Conservation (phyloP, 495 filamentous ascomycete species). For the Penicillium cataractarum region DNA sequence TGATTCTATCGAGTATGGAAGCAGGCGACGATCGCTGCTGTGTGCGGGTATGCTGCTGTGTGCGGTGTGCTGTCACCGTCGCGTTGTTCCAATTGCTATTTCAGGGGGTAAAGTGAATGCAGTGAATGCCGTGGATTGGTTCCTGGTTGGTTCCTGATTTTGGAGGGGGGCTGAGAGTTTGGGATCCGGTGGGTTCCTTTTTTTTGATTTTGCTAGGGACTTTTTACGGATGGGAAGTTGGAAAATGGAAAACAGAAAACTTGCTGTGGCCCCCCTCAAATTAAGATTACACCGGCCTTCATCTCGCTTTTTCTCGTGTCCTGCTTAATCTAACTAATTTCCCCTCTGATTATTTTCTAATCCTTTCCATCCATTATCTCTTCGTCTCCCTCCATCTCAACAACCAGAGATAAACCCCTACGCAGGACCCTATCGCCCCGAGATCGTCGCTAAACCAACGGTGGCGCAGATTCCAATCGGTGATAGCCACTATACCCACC, state of each 20-base stretch:
- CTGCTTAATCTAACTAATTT: constrained; percentile 11
- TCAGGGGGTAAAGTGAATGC: not conserved
- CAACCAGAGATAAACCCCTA: not conserved
- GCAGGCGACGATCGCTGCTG: not conserved
- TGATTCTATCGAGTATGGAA: constrained; percentile 7
- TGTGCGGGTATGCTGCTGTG: not conserved
- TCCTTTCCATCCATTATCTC: constrained; percentile 2
- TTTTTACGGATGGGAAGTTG: not conserved
- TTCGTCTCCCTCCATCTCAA: not conserved
- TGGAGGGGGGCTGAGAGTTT: not conserved
- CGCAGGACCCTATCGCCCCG: not conserved
- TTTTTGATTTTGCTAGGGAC: not conserved
- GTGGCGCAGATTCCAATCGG: constrained; percentile 18
- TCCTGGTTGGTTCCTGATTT: constrained; percentile 4
- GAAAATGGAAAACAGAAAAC: not conserved
- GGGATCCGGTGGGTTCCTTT: not conserved
- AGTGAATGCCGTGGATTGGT: not conserved
- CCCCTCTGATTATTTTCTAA: constrained; percentile 12
- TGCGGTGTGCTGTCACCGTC: constrained; percentile 2
- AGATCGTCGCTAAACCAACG: constrained; percentile 9
- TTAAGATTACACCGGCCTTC: constrained; percentile 9
- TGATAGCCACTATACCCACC: not conserved
- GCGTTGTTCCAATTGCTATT: not conserved
- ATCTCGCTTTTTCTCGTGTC: constrained; percentile 1
- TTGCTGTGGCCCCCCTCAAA: not conserved